Evolutionary conservation across 129 eudicot genomes (phyloP).

Genomic region (Flaveria linearis): DNA sequence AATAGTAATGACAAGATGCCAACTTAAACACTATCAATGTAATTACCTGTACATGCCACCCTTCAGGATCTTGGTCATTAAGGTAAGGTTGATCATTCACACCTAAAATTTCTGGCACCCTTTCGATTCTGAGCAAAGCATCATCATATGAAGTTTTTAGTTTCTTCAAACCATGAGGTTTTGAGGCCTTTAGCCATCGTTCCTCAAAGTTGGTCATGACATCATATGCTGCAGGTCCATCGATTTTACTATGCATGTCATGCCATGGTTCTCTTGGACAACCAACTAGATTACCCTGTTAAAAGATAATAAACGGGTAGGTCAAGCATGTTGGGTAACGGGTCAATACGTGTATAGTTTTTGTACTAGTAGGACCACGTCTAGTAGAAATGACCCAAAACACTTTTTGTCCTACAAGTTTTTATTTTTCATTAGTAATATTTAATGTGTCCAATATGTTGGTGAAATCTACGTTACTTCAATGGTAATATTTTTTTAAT

Average conservation of each 20-base stretch:
- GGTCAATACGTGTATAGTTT: too few species aligned
- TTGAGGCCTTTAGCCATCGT: constrained; percentile 85
- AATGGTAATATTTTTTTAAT: too few species aligned
- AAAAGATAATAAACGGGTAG: neutral
- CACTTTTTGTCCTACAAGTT: neutral
- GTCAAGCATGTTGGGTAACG: neutral
- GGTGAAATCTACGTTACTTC: too few species aligned
- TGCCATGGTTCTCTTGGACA: constrained; percentile 99
- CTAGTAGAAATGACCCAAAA: neutral
- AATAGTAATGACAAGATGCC: neutral
- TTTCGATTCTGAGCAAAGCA: constrained; percentile 31
- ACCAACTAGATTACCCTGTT: constrained; percentile 59
- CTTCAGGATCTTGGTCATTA: constrained; percentile 28
- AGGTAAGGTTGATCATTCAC: constrained; percentile 22
- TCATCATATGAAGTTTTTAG: constrained; percentile 44
- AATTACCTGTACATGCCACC: constrained; percentile 30
- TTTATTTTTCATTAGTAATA: too few species aligned
- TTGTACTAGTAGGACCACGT: neutral
- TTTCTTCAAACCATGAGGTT: constrained; percentile 73
- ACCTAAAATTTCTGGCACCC: constrained; percentile 32
- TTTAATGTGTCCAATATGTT: too few species aligned
- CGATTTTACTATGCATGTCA: constrained; percentile 82
- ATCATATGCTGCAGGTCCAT: constrained; percentile 97
- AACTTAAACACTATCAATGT: neutral
- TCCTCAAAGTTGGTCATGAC: constrained; percentile 79